A percentile compares a stretch with the other conserved stretches of the same genome.
These are phyloP conservation scores for Mycena maculata DNA, from an alignment of 768 basidiomycete genomes.

Conservation along the genomic window DNA sequence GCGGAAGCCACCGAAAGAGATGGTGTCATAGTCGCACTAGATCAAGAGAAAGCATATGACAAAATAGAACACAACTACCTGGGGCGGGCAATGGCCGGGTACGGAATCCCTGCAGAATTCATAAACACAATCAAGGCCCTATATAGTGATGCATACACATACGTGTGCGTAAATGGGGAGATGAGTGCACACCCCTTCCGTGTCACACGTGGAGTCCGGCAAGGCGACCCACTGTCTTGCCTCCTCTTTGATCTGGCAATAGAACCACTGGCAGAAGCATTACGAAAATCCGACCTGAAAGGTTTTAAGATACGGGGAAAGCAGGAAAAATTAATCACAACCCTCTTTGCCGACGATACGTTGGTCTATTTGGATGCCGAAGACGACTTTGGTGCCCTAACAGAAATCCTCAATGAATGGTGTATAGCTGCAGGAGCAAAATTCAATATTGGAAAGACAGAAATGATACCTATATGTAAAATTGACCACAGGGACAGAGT, in stretches of 20 bases:
- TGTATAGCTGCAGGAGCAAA: background rate
- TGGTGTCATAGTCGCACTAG: no score
- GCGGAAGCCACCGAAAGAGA: no score
- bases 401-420: background rate
- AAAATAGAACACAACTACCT: constrained; percentile 23
- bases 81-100: constrained; percentile 1
- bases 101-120: constrained; percentile 24
- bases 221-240: constrained; percentile 41
- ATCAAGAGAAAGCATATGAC: no score
- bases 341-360: constrained; percentile 41
- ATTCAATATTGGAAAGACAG: constrained; percentile 16
- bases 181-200: constrained; percentile 24
- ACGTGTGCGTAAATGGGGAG: constrained; percentile 40
- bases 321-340: constrained; percentile 15
- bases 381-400: background rate
- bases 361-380: constrained; percentile 26
- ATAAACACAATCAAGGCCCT: background rate
- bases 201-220: constrained; percentile 42
- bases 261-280: background rate
- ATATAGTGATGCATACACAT: constrained; percentile 26
- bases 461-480: constrained; percentile 40
- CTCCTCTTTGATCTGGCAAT: no score
- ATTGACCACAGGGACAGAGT: background rate
- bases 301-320: constrained; percentile 32
- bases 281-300: constrained; percentile 33